These are phyloP conservation scores for Liriodendron chinense DNA, from an alignment of 164 flowering plant species.

Conservation along the genomic window DNA sequence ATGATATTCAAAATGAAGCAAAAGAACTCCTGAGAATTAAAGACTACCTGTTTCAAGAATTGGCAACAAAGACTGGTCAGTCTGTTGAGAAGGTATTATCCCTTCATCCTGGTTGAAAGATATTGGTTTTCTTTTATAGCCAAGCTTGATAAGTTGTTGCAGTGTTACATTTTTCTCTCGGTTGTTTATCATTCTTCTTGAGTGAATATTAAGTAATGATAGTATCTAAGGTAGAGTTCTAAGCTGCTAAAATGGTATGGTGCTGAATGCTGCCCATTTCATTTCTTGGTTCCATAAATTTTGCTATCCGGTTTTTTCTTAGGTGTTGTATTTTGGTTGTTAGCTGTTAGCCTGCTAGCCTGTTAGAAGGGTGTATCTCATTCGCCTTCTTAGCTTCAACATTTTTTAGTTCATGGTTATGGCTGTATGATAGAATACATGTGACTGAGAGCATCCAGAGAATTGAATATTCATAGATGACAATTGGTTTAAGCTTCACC, in stretches of 20 bases:
- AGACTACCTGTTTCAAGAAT: constrained; percentile 70
- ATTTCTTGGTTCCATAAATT: no score
- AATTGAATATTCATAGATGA: no score
- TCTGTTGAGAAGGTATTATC: constrained; percentile 70
- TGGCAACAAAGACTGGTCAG: constrained; percentile 82
- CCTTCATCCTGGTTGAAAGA: background rate
- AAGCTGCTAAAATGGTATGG: background rate
- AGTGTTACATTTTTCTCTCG: background rate
- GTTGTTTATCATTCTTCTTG: background rate
- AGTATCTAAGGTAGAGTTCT: background rate
- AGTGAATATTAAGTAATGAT: background rate
- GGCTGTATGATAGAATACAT: no score
- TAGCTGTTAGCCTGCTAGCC: no score
- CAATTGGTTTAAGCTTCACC: no score
- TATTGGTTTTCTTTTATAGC: background rate
- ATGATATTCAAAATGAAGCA: constrained; percentile 82
- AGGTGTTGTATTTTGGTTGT: no score
- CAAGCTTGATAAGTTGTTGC: background rate
- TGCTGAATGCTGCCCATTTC: no score
- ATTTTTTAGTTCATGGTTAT: no score
- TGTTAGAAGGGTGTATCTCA: no score
- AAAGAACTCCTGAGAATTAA: constrained; percentile 74
- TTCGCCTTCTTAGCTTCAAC: no score
- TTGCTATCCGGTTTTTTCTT: no score
- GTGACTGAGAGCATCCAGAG: no score